phyloP scores from a whole-genome alignment of 2,329 filamentous ascomycete genomes.

The Aspergillus niger region DNA sequence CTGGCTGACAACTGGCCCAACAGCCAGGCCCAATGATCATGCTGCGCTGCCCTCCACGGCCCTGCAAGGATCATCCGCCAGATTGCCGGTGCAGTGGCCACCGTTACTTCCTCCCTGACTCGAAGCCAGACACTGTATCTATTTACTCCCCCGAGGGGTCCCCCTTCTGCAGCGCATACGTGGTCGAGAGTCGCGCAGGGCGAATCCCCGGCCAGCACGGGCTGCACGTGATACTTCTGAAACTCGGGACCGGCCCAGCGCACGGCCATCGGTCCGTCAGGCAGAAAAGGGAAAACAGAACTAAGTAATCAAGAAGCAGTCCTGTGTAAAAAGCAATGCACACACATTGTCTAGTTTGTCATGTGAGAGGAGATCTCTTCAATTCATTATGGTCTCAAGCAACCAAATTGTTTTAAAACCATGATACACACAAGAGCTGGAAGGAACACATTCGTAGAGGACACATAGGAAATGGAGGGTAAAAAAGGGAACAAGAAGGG shows the following conservation, averaged over 20 bases:
- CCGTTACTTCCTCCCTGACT: background rate
- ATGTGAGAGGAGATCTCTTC: conserved; percentile 29
- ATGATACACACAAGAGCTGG: conserved; percentile 22
- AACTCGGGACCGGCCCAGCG: conserved; percentile 5
- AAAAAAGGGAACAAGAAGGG: conserved; percentile 20
- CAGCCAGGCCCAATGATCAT: conserved; percentile 3
- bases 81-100: conserved; percentile 15
- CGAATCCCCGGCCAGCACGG: background rate
- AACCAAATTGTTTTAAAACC: conserved; percentile 24
- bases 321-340: no score
- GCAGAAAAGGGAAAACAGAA: background rate
- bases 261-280: conserved; percentile 1
- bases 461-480: conserved; percentile 15
- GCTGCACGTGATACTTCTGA: conserved; percentile 7
- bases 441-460: conserved; percentile 2
- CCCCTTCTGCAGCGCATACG: background rate
- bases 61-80: conserved; percentile 20
- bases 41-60: conserved; percentile 3
- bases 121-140: background rate
- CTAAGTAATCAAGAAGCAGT: background rate
- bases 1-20: conserved; percentile 1
- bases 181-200: background rate
- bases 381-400: conserved; percentile 28
- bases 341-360: no score
- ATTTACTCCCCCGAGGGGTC: background rate